A percentile compares a stretch with the other conserved stretches of the same genome.
These are phyloP conservation scores for Berberis vulgaris DNA, from an alignment of 164 flowering plant genomes.

Conservation along the genomic window DNA sequence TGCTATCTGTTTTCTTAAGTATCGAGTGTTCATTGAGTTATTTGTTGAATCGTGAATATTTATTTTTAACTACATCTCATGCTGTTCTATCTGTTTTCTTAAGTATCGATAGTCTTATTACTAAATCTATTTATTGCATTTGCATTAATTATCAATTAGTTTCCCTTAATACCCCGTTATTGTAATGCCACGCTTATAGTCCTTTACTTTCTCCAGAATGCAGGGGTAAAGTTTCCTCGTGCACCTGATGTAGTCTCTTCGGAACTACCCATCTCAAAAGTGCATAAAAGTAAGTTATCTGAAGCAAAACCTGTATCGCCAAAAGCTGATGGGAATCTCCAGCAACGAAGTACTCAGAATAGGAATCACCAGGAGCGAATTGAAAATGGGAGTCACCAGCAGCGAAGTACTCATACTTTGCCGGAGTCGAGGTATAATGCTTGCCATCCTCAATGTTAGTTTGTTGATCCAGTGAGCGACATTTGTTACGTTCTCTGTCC, in stretches of 20 bases:
- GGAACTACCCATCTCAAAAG: constrained; percentile 17
- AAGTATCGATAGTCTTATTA: no score
- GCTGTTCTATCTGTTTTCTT: no score
- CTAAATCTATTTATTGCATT: no score
- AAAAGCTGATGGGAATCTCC: constrained; percentile 26
- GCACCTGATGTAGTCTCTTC: constrained; percentile 28
- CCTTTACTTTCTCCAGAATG: constrained; percentile 39
- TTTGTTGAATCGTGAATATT: not conserved
- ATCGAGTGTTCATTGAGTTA: no score
- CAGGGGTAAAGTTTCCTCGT: constrained; percentile 80
- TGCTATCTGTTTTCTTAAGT: no score
- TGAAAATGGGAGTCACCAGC: no score
- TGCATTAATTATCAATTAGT: not conserved
- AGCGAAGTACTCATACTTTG: not conserved
- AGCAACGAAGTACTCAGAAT: constrained; percentile 27
- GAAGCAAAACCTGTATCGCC: constrained; percentile 28
- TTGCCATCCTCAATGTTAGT: no score
- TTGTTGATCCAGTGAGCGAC: no score
- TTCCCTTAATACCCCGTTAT: not conserved
- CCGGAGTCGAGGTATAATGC: constrained; percentile 67
- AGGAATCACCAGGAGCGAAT: no score
- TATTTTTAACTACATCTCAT: not conserved
- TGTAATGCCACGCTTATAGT: not conserved
- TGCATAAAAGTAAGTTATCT: constrained; percentile 19
- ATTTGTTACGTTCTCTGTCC: no score